Evolutionary conservation across 2,329 filamentous ascomycete species (phyloP), one percentile per base, ranked within the genome.

Genomic region (Fusarium tricinctum): DNA sequence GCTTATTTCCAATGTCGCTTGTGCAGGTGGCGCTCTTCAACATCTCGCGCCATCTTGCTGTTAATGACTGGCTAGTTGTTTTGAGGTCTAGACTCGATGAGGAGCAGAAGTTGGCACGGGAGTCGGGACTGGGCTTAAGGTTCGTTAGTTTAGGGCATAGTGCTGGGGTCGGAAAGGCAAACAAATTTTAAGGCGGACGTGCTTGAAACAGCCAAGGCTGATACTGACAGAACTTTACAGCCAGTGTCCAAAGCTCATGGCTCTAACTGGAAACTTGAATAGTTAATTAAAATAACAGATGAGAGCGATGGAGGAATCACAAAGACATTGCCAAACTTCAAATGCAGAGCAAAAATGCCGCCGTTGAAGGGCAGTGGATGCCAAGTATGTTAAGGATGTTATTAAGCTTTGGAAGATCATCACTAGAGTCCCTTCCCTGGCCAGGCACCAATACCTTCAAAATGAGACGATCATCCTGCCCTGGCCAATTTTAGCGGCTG

Each of bases 1-100:
- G 23, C 23, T 23, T 23, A 23, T 63, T 59, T 63, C 45, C 30
- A 33, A 47, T 13, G 19, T 32, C n/a, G 19, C 14, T 19, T 17
- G 17, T n/a, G 15, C 15, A 9, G 14, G 47, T 43, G 40, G 17
- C 28, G 17, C 45, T 46, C 32, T 26, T 5, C 17, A 8, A 4
- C 17, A 22, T 26, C 23, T 40, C 20, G 32, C 32, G 17, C 39
- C 17, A 26, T 45, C 15, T 33, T 13, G 20, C 14, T 8, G n/a
- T 22, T n/a, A 15, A 4, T 20, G 35, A 58, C 39, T 55, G 49
- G 32, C 3, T 6, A 8, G 26, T 32, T 20, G 15, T 53, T 32
- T 17, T 38, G 39, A 19, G 23, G 19, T 53, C 55, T 13, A 12
- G 32, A 33, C 53, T 28, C 10, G 19, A 26, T 38, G n/a, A 33